Conservation (phyloP, 2,329 filamentous ascomycete genomes). For the Pseudocercospora vitis region DNA sequence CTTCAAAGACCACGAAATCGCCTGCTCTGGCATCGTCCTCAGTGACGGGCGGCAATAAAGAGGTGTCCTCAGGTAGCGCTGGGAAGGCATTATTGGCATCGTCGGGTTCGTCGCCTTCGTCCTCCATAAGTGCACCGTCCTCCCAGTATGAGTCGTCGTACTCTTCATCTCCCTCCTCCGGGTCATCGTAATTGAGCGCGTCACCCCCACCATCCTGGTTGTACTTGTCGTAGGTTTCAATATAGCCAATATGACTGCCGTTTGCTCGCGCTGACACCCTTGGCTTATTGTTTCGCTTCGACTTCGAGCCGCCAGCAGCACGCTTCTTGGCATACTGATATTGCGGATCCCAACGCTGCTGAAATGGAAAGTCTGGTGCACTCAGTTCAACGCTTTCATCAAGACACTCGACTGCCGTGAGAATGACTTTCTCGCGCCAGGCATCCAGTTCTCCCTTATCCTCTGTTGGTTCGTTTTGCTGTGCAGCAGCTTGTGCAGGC, state of each 20-base stretch:
- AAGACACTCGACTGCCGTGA: conserved; percentile 81
- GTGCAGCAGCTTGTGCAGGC: conserved; percentile 31
- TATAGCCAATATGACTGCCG: conserved; percentile 41
- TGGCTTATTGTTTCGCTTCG: conserved; percentile 53
- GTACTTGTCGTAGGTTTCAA: conserved; percentile 43
- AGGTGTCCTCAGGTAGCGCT: conserved; percentile 30
- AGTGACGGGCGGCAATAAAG: conserved; percentile 53
- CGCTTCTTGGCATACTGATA: conserved; percentile 52
- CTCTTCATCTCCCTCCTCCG: conserved; percentile 31
- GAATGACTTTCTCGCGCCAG: conserved; percentile 73
- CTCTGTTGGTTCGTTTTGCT: conserved; percentile 20
- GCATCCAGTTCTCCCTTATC: conserved; percentile 55
- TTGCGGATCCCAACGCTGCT: conserved; percentile 78
- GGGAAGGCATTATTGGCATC: conserved; percentile 60
- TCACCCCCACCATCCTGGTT: conserved; percentile 36
- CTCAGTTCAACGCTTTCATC: conserved; percentile 67
- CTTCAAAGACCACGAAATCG: conserved; percentile 69
- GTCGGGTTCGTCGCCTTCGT: conserved; percentile 29
- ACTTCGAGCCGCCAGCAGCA: conserved; percentile 44
- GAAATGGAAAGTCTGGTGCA: conserved; percentile 83
- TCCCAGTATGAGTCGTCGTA: conserved; percentile 34
- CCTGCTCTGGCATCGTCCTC: conserved; percentile 54
- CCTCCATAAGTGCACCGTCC: conserved; percentile 31
- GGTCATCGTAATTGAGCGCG: conserved; percentile 47
- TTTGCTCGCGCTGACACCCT: conserved; percentile 45